A percentile compares a stretch with the other conserved stretches of the same genome.
Conservation (phyloP, 306 rosid species). For the Alnus glutinosa region DNA sequence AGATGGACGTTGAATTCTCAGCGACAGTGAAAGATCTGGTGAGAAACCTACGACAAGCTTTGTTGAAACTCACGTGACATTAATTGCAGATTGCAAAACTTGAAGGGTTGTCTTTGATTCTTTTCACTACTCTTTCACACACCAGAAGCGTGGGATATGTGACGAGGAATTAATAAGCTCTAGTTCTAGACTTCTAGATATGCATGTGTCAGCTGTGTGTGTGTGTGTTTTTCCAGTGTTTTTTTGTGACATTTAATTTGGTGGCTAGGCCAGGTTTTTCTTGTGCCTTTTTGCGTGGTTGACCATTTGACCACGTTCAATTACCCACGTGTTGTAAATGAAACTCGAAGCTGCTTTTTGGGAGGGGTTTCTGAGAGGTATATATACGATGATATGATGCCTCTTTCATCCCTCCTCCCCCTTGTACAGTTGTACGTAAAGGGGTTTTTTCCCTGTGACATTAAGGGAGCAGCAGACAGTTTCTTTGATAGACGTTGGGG, state of each 20-base stretch:
- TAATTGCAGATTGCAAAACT: background rate
- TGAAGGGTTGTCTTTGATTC: background rate
- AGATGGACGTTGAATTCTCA: constrained; percentile 64
- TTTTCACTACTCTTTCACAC: background rate
- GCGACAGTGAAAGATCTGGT: constrained; percentile 57
- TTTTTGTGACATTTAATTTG: constrained; percentile 16
- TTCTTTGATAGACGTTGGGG: background rate
- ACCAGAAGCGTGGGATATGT: background rate
- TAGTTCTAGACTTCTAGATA: background rate
- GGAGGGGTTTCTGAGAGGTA: constrained; percentile 34
- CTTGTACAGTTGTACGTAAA: background rate
- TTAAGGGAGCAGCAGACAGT: constrained; percentile 20
- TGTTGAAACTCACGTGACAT: constrained; percentile 32
- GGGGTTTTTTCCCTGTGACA: background rate
- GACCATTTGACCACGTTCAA: constrained; percentile 40
- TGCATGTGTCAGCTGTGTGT: constrained; percentile 8
- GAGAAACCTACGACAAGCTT: constrained; percentile 43
- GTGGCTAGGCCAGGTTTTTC: constrained; percentile 11
- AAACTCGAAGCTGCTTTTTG: constrained; percentile 5
- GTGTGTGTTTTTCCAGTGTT: constrained; percentile 17
- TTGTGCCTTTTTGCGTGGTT: constrained; percentile 49
- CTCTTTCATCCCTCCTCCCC: constrained; percentile 24
- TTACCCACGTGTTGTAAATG: constrained; percentile 37
- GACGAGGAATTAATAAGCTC: constrained; percentile 27
- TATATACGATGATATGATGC: constrained; percentile 23